A percentile compares a stretch with the other conserved stretches of the same genome.
Evolutionary conservation across 371 early-diverging fungal species (phyloP).

Genomic region (Mortierella sp.): DNA sequence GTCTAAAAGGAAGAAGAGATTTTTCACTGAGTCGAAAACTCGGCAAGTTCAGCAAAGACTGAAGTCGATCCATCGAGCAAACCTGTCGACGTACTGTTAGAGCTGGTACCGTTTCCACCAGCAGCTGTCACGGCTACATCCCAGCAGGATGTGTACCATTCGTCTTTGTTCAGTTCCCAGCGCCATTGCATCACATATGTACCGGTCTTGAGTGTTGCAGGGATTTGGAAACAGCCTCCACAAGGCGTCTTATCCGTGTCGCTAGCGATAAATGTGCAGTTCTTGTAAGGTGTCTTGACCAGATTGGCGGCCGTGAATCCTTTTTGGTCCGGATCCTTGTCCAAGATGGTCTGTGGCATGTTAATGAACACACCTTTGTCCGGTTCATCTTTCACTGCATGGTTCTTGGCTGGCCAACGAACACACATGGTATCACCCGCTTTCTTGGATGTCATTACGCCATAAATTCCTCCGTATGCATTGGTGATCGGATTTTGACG

Average conservation of each 20-base stretch:
- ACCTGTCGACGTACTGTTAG: background rate
- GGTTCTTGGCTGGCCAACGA: constrained; percentile 63
- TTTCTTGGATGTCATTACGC: constrained; percentile 53
- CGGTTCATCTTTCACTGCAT: constrained; percentile 22
- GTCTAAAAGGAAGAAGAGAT: too few species aligned
- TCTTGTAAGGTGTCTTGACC: constrained; percentile 34
- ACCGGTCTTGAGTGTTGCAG: constrained; percentile 9
- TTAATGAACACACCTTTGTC: constrained; percentile 26
- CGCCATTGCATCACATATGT: constrained; percentile 44
- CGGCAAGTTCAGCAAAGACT: constrained; percentile 29
- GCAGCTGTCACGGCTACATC: constrained; percentile 20
- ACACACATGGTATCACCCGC: constrained; percentile 65
- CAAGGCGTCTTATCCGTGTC: constrained; percentile 35
- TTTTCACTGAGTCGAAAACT: background rate
- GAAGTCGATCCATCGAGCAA: constrained; percentile 2
- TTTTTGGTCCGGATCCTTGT: constrained; percentile 29
- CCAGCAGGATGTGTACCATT: constrained; percentile 50
- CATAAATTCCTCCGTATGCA: constrained; percentile 27
- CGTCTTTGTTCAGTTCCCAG: constrained; percentile 37
- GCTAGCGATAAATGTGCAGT: constrained; percentile 23
- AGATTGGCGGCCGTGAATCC: constrained; percentile 17
- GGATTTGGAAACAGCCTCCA: constrained; percentile 43
- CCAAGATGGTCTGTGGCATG: constrained; percentile 20
- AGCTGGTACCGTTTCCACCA: background rate
- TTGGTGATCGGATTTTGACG: constrained; percentile 26